A percentile compares a stretch with the other conserved stretches of the same genome.
Conservation (phyloP, 2,329 filamentous ascomycete genomes). For the Fusarium anguioides region DNA sequence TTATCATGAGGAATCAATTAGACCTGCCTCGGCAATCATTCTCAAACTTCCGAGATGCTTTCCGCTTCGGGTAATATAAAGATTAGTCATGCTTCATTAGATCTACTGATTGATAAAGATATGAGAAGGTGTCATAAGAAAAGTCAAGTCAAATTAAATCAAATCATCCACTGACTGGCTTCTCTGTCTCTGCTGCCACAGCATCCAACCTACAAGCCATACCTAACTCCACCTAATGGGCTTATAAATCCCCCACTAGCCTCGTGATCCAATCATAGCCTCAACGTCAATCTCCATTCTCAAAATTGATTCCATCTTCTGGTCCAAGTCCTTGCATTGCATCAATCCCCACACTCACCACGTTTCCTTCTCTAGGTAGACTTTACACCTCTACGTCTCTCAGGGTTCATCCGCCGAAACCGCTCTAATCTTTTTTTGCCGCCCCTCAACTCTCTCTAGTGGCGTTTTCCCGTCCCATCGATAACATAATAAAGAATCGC, state of each 20-base stretch:
- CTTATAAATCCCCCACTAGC: conserved; percentile 22
- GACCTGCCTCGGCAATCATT: background rate
- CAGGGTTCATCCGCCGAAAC: conserved; percentile 29
- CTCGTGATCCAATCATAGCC: conserved; percentile 23
- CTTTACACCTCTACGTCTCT: background rate
- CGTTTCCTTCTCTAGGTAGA: background rate
- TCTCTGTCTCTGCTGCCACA: conserved; percentile 3
- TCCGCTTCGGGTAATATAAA: background rate
- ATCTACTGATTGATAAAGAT: conserved; percentile 35
- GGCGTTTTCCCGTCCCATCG: conserved; percentile 5
- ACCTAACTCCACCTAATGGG: conserved; percentile 18
- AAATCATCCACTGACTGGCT: conserved; percentile 21
- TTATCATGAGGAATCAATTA: conserved; percentile 39
- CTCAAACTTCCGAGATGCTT: background rate
- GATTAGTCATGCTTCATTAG: conserved; percentile 11
- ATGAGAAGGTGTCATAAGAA: background rate
- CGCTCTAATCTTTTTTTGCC: conserved; percentile 30
- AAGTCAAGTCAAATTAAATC: background rate
- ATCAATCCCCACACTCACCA: conserved; percentile 17
- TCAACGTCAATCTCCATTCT: background rate
- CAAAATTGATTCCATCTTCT: conserved; percentile 35
- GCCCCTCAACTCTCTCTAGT: conserved; percentile 20
- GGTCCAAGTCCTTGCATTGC: conserved; percentile 6
- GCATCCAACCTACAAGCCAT: background rate
- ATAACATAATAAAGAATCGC: conserved; percentile 26